Evolutionary conservation across 2,329 filamentous ascomycete species (phyloP).

Genomic region (Xylariaceae sp.): DNA sequence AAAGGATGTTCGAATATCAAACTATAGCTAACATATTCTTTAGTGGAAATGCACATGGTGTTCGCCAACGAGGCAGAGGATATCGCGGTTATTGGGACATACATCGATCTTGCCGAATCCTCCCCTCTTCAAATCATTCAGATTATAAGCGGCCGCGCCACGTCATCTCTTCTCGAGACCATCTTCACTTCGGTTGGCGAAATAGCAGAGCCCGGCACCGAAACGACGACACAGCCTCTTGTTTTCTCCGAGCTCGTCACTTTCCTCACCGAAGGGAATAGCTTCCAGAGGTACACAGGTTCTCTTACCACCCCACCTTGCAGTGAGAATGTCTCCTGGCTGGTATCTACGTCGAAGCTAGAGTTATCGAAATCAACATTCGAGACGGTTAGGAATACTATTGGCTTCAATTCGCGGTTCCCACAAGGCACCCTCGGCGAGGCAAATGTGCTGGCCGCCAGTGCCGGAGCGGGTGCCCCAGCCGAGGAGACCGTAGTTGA

Average conservation of each 20-base stretch:
- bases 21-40: conserved; percentile 1
- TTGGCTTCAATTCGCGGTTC: conserved; percentile 48
- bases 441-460: conserved; percentile 34
- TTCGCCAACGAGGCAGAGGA: conserved; percentile 41
- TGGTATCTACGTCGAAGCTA: conserved; percentile 44
- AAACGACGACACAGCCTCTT: conserved; percentile 39
- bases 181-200: conserved; percentile 41
- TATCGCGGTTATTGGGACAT: conserved; percentile 44
- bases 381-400: conserved; percentile 38
- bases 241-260: conserved; percentile 43
- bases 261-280: conserved; percentile 32
- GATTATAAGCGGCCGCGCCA: conserved; percentile 35
- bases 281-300: conserved; percentile 44
- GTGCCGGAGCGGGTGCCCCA: no score
- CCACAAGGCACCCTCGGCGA: conserved; percentile 42
- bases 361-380: conserved; percentile 38
- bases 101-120: conserved; percentile 39
- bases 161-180: conserved; percentile 44
- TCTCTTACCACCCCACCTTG: conserved; percentile 51
- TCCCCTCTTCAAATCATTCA: conserved; percentile 36
- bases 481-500: no score
- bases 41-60: conserved; percentile 59
- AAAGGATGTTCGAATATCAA: not conserved
- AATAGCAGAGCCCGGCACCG: conserved; percentile 43
- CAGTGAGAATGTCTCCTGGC: conserved; percentile 47